Evolutionary conservation across 768 basidiomycete genomes (phyloP).

Genomic region (Trametes coccinea): DNA sequence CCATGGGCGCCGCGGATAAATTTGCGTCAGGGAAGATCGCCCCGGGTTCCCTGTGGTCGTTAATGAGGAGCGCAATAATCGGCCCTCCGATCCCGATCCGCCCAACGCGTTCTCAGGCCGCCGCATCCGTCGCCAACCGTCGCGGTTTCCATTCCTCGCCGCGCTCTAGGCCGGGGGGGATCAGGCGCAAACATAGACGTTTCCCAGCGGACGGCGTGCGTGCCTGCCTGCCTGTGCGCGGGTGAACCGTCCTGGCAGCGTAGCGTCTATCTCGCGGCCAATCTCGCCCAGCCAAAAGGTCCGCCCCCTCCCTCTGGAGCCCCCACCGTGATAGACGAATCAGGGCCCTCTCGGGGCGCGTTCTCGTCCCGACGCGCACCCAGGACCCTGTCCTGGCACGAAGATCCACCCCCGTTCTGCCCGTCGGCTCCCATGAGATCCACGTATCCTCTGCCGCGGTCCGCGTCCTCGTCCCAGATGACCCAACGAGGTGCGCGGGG

Average conservation of each 20-base stretch:
- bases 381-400: conserved; percentile 1
- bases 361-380: conserved; percentile 1
- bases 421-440: conserved; percentile 20
- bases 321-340: conserved; percentile 16
- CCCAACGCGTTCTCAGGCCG: conserved; percentile 11
- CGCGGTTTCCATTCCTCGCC: conserved; percentile 14
- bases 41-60: conserved; percentile 9
- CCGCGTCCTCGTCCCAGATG: conserved; percentile 5
- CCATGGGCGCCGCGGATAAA: conserved; percentile 9
- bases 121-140: conserved; percentile 6
- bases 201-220: conserved; percentile 15
- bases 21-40: conserved; percentile 16
- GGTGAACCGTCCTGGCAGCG: conserved; percentile 16
- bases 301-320: conserved; percentile 5
- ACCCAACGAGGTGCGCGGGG: conserved; percentile 11
- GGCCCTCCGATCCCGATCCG: conserved; percentile 14
- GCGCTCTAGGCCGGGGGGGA: conserved; percentile 4
- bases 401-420: conserved; percentile 8
- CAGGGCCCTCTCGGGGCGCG: conserved; percentile 1
- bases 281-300: conserved; percentile 14
- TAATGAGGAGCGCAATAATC: not conserved
- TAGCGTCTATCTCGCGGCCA: conserved; percentile 19
- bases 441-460: not conserved
- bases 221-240: conserved; percentile 8
- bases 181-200: conserved; percentile 20